These are phyloP conservation scores for Aureobasidium sp. DNA, from an alignment of 2,329 filamentous ascomycete genomes.

Conservation along the genomic window DNA sequence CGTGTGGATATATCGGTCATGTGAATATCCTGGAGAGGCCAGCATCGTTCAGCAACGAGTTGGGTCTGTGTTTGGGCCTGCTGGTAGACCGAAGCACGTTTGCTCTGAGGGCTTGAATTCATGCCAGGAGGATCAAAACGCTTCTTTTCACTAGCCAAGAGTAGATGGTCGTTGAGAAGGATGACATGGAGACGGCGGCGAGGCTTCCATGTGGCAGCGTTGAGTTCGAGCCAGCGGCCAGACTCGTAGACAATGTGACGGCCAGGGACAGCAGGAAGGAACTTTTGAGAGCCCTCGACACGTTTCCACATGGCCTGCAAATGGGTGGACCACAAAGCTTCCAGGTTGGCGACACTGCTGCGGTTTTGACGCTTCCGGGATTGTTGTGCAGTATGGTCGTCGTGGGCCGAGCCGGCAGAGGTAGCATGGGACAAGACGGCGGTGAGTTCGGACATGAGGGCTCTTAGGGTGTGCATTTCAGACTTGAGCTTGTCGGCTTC, in stretches of 20 bases:
- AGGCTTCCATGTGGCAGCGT: constrained; percentile 95
- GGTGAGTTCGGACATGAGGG: constrained; percentile 85
- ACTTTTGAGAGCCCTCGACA: constrained; percentile 97
- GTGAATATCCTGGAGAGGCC: constrained; percentile 87
- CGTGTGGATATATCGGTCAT: constrained; percentile 71
- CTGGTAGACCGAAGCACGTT: constrained; percentile 26
- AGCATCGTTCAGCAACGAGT: constrained; percentile 88
- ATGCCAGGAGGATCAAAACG: constrained; percentile 53
- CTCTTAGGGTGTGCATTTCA: constrained; percentile 86
- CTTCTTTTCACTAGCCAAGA: constrained; percentile 91
- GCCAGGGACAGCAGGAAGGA: constrained; percentile 81
- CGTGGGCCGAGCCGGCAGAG: constrained; percentile 32
- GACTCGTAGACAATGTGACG: constrained; percentile 92
- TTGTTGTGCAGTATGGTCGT: constrained; percentile 30
- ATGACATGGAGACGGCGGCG: constrained; percentile 84
- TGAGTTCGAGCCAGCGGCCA: constrained; percentile 88
- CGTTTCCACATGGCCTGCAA: constrained; percentile 85
- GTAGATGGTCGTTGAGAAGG: constrained; percentile 85
- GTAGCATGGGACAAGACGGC: constrained; percentile 41
- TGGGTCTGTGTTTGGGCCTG: constrained; percentile 45
- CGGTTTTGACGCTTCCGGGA: constrained; percentile 56
- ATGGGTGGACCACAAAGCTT: constrained; percentile 61
- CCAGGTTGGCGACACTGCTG: constrained; percentile 75
- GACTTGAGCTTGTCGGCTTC: constrained; percentile 96
- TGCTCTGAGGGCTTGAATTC: constrained; percentile 22